Conservation (phyloP, 2,329 filamentous ascomycete genomes). For the Ceratocystiopsis sp. region DNA sequence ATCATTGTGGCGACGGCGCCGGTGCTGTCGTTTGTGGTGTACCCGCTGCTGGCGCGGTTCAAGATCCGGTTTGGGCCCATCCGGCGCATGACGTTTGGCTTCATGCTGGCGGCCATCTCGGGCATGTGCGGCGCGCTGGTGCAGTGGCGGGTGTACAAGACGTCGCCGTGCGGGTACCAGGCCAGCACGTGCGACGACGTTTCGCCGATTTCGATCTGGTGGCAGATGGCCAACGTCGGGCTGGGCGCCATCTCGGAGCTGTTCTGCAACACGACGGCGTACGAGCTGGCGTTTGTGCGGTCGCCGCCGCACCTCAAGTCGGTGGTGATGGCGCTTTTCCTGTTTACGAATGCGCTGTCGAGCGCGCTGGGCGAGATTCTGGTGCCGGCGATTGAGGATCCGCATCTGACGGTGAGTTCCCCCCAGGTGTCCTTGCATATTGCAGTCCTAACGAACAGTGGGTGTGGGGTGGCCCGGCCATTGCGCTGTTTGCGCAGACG, state of each 20-base stretch:
- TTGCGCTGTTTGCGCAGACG: slow-evolving; percentile 28
- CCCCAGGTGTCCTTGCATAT: too few species aligned
- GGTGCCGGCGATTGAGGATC: slow-evolving; percentile 23
- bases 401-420: slow-evolving; percentile 17
- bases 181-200: slow-evolving; percentile 21
- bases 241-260: slow-evolving; percentile 37
- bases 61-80: slow-evolving; percentile 41
- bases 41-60: slow-evolving; percentile 33
- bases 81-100: slow-evolving; percentile 37
- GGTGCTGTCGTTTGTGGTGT: slow-evolving; percentile 33
- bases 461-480: slow-evolving; percentile 29
- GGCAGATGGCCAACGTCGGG: slow-evolving; percentile 31
- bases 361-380: slow-evolving; percentile 30
- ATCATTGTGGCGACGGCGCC: slow-evolving; percentile 39
- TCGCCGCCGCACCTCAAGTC: slow-evolving; percentile 48
- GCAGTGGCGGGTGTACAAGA: slow-evolving; percentile 40
- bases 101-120: slow-evolving; percentile 21
- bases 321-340: slow-evolving; percentile 36
- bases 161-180: slow-evolving; percentile 28
- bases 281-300: slow-evolving; percentile 54
- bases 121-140: slow-evolving; percentile 36
- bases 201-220: slow-evolving; percentile 32
- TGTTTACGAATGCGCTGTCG: slow-evolving; percentile 40
- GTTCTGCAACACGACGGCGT: slow-evolving; percentile 42
- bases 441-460: slow-evolving; percentile 12